Conservation (phyloP, 345 rosid species). For the Gossypium turneri region DNA sequence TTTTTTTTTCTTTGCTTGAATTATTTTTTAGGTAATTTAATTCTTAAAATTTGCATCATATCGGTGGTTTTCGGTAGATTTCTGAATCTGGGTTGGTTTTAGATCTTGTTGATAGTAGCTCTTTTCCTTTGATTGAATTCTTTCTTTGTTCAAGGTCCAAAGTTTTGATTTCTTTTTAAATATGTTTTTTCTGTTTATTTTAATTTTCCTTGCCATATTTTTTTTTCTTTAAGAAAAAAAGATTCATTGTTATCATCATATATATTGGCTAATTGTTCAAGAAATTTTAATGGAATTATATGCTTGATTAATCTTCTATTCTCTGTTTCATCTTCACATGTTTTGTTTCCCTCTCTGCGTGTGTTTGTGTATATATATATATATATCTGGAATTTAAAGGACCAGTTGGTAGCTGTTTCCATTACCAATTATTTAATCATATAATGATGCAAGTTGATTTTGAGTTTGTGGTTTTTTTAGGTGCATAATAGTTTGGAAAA, state of each 20-base stretch:
- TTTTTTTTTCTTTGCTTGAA: not conserved
- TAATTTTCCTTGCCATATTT: not conserved
- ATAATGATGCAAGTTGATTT: not conserved
- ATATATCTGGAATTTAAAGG: not conserved
- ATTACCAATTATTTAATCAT: not conserved
- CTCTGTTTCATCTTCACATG: not conserved
- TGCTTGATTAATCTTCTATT: constrained; percentile 3
- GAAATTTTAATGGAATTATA: not conserved
- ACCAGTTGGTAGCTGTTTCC: constrained; percentile 5
- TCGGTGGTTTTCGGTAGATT: not conserved
- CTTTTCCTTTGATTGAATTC: not conserved
- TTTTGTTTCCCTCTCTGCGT: not conserved
- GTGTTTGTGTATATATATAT: not conserved
- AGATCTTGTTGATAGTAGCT: not conserved
- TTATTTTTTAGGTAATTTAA: not conserved
- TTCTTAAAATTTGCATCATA: not conserved
- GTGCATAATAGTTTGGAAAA: constrained; percentile 10
- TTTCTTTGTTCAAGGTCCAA: not conserved
- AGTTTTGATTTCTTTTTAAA: not conserved
- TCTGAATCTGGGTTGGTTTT: not conserved
- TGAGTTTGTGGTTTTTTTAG: constrained; percentile 15
- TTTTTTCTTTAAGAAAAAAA: not conserved
- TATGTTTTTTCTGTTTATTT: not conserved
- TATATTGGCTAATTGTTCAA: not conserved
- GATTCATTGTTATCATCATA: not conserved